Evolutionary conservation across 108 stramenopile species (phyloP).

Genomic region (Pseudonitzschia multiseries): DNA sequence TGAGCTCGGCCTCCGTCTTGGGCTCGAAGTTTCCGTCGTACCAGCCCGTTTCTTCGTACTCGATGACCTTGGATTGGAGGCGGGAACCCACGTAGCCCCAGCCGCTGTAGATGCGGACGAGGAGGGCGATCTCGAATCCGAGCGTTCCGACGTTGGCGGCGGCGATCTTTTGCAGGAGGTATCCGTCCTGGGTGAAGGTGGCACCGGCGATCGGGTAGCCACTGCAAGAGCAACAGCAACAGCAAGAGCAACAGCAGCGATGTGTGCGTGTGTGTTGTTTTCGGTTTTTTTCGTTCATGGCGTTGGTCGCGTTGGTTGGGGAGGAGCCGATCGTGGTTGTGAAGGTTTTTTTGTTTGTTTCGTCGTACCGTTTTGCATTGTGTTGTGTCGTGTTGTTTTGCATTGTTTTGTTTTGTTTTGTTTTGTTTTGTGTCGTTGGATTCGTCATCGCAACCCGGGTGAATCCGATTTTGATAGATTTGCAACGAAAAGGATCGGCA

Average conservation of each 20-base stretch:
- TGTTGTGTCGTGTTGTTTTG: no score
- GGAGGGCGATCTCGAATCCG: slow-evolving; percentile 50
- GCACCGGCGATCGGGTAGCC: slow-evolving; percentile 84
- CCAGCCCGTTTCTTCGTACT: slow-evolving; percentile 87
- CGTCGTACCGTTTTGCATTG: no score
- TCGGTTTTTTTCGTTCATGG: not conserved
- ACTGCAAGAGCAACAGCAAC: no score
- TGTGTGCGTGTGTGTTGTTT: not conserved
- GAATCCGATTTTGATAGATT: slow-evolving; percentile 12
- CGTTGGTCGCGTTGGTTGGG: no score
- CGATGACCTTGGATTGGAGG: slow-evolving; percentile 76
- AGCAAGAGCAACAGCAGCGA: no score
- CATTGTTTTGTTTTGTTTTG: not conserved
- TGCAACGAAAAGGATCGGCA: not conserved
- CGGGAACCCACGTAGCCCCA: slow-evolving; percentile 86
- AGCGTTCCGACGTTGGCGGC: slow-evolving; percentile 77
- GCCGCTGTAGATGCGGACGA: slow-evolving; percentile 72
- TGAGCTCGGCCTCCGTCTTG: slow-evolving; percentile 71
- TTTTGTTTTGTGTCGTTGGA: not conserved
- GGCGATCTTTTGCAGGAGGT: slow-evolving; percentile 69
- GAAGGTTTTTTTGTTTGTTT: no score
- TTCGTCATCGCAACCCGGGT: not conserved
- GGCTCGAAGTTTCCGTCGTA: slow-evolving; percentile 83
- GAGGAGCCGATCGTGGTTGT: no score
- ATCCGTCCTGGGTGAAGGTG: slow-evolving; percentile 76